These are phyloP conservation scores for Russula emetica DNA, from an alignment of 768 basidiomycete species.

Conservation along the genomic window DNA sequence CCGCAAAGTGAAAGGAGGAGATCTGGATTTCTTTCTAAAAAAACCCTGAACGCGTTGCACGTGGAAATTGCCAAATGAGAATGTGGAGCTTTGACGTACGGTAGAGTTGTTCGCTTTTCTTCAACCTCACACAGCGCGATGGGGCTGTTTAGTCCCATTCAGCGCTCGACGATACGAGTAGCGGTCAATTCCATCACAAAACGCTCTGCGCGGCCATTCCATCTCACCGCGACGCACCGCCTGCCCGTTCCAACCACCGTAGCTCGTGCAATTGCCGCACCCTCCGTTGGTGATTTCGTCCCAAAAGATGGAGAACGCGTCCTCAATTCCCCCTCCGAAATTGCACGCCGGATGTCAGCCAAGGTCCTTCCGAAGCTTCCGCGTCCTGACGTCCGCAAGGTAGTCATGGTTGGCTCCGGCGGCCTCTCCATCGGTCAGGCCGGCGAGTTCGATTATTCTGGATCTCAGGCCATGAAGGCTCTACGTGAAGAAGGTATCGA, in stretches of 20 bases:
- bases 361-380: slow-evolving; percentile 90
- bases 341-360: slow-evolving; percentile 90
- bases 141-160: slow-evolving; percentile 24
- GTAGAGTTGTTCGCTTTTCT: background rate
- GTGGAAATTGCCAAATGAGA: background rate
- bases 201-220: slow-evolving; percentile 10
- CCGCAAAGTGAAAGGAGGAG: too few relatives aligned
- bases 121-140: slow-evolving; percentile 4
- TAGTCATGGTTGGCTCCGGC: slow-evolving; percentile 93
- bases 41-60: too few relatives aligned
- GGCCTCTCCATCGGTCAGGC: slow-evolving; percentile 97
- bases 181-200: background rate
- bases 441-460: slow-evolving; percentile 99
- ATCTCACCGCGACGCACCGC: slow-evolving; percentile 13
- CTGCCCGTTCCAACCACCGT: slow-evolving; percentile 19
- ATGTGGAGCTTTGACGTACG: background rate
- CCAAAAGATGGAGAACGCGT: slow-evolving; percentile 52
- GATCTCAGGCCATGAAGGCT: slow-evolving; percentile 97
- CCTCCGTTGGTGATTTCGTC: slow-evolving; percentile 32
- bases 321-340: slow-evolving; percentile 89
- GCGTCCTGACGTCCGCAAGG: slow-evolving; percentile 88
- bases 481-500: slow-evolving; percentile 92
- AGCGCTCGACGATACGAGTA: background rate
- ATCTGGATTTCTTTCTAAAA: too few relatives aligned
- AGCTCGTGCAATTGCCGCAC: slow-evolving; percentile 31